Conservation (phyloP, 176 grass and related monocot species). For the Oryza nivara region DNA sequence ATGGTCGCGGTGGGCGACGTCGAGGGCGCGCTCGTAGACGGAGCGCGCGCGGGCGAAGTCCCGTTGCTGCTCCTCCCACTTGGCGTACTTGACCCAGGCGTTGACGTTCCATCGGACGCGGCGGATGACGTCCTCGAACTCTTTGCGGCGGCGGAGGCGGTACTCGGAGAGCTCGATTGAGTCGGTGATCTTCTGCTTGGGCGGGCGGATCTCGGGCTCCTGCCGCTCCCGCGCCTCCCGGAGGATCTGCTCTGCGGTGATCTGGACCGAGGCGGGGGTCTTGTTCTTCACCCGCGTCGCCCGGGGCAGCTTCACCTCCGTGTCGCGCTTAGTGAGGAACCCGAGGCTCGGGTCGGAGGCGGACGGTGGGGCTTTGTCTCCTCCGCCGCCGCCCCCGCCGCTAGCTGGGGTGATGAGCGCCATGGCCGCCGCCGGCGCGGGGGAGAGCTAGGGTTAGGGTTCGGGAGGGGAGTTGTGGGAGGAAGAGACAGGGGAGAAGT, state of each 20-base stretch:
- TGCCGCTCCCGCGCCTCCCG: constrained; percentile 71
- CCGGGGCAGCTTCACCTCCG: constrained; percentile 84
- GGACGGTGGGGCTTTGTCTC: constrained; percentile 4
- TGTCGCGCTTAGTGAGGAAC: constrained; percentile 79
- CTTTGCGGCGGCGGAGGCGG: constrained; percentile 73
- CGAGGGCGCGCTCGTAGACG: no score
- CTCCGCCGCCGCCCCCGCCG: not conserved
- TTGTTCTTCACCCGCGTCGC: constrained; percentile 83
- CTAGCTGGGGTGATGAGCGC: constrained; percentile 44
- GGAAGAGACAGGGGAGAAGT: no score
- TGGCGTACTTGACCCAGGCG: no score
- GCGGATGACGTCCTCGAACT: constrained; percentile 50
- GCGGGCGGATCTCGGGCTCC: constrained; percentile 70
- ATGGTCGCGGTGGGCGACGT: no score
- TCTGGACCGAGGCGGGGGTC: constrained; percentile 65
- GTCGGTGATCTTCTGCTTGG: constrained; percentile 78
- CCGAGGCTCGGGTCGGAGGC: constrained; percentile 49
- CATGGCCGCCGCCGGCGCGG: constrained; percentile 23
- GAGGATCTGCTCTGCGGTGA: constrained; percentile 88
- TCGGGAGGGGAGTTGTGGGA: no score
- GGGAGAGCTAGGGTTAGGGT: constrained; percentile 45
- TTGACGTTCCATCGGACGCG: not conserved
- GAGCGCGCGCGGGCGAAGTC: no score
- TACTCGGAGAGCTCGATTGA: constrained; percentile 71
- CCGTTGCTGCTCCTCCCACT: no score